phyloP scores from a whole-genome alignment of 129 eudicot genomes.

The Dittrichia graveolens region DNA sequence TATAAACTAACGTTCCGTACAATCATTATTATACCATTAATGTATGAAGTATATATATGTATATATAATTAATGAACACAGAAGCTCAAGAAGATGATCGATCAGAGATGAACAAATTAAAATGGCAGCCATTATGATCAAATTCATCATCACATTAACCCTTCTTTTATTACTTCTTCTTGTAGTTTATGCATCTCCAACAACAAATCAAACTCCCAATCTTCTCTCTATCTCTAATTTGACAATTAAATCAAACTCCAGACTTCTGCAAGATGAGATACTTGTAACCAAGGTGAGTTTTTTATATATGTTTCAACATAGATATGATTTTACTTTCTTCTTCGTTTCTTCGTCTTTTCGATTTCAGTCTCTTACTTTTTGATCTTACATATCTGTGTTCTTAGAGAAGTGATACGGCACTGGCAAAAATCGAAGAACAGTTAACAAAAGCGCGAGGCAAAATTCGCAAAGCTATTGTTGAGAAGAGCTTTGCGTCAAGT shows the following conservation, averaged over 20 bases:
- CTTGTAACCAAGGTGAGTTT: not conserved
- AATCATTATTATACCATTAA: no score
- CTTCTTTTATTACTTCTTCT: conserved; percentile 21
- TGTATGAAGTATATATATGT: not conserved
- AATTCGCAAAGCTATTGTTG: conserved; percentile 29
- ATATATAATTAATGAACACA: not conserved
- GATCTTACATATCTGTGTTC: not conserved
- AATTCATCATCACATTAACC: conserved; percentile 13
- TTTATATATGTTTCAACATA: not conserved
- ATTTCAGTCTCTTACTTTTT: not conserved
- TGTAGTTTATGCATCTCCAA: conserved; percentile 10
- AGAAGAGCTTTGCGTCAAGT: conserved; percentile 22
- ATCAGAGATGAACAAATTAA: not conserved
- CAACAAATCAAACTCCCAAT: conserved; percentile 12
- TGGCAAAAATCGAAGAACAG: conserved; percentile 31
- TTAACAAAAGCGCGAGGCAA: conserved; percentile 29
- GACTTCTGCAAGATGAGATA: conserved; percentile 28
- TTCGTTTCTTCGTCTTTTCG: not conserved
- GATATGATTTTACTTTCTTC: not conserved
- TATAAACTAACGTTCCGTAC: no score
- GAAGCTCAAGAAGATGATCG: not conserved
- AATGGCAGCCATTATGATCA: conserved; percentile 21
- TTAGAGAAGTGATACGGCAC: conserved; percentile 16
- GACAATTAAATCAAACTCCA: conserved; percentile 13
- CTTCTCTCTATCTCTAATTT: not conserved